Base-by-base conservation (phyloP, 306 rosid species). In the Betula pendula region DNA sequence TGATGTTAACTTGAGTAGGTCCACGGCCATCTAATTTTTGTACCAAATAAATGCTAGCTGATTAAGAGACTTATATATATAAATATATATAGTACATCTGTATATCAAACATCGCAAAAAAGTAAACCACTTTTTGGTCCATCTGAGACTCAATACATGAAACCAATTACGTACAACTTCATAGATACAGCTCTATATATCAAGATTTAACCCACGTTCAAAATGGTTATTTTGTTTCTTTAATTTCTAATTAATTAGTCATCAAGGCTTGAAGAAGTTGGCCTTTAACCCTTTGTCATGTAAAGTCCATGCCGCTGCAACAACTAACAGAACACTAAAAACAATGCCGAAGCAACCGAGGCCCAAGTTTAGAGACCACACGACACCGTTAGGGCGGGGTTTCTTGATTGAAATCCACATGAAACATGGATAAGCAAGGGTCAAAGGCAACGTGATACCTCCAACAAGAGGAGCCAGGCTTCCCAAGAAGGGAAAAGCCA, bases 391-490 rank as follows among this genome's bases (percentile, higher is more conserved):
- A 8, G 29, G 51, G 12, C 69, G 83, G 16, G 91, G 90, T 19
- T 87, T 90, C 86, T 86, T 89, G 25, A 92, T 76, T 1, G 90
- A 71, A 13, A 84, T n/a, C 90, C 93, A 92, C 92, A 92, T 92
- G 85, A 89, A 87, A 74, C 97, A 90, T 0, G 97, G 97, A 79
- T 92, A 92, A 8, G 86, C 89, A 59, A 84, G 86, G 0, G 96
- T 80, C 52, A 92, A 1, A 1, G 96, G 97, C 65, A 92, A 75
- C 2, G 90, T 83, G 6, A 92, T 53, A 2, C 90, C 90, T 70
- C 94, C 94, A 1, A 87, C 42, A 10, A 92, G 72, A 3, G 84
- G 77, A 3, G 84, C 75, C 1, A 90, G 83, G 44, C 76, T 72
- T 20, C 88, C 91, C 25, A 92, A 63, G 83, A 92, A 92, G 0